Evolutionary conservation across 352 stramenopile species (phyloP), one percentile per base, ranked within the genome.

Genomic region (Globisporangium lucens): DNA sequence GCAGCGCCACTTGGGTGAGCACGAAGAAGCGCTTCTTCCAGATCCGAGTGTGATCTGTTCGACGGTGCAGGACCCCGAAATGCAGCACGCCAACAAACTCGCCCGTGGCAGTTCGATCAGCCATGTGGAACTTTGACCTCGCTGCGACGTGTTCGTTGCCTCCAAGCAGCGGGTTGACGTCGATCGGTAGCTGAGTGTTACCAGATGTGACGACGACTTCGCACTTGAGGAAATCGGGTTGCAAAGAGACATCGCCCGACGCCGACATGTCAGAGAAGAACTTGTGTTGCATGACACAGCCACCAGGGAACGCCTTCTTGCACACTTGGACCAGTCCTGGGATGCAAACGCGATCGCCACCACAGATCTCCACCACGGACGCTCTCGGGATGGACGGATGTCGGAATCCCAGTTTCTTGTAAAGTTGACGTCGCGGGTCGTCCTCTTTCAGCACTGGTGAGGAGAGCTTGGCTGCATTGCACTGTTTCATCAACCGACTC

Each of bases 21-120:
- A 82, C 75, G 52, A 80, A 82, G 29, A 80, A 82, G 27, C 75
- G 71, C 57, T 76, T 78, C 56, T 75, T 76, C 75, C 75, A 82
- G 17, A 78, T 66, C 56, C 75, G 73, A 7, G 66, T 75, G 27
- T 77, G 68, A n/a, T 80, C 74, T 0, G 67, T 69, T 12, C 63
- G 68, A 0, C 75, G 71, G 29, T 78, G 71, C 13, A 82, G 58
- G 2, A 80, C 47, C 3, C 75, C 73, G 4, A 65, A 70, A 46
- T 80, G 68, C 7, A 82, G 66, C 30, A 80, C 73, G 8, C 71
- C 75, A 20, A 82, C 74, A 47, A 72, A 80, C 10, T 82, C 73
- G 10, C 75, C 75, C 6, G 73, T 78, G 41, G 75, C 74, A 24
- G 74, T 82, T 27, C 75, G 73, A 46, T 82, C 75, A 0, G 68